Evolutionary conservation across 441 rosid species (phyloP).

Genomic region (Populus hybrid): DNA sequence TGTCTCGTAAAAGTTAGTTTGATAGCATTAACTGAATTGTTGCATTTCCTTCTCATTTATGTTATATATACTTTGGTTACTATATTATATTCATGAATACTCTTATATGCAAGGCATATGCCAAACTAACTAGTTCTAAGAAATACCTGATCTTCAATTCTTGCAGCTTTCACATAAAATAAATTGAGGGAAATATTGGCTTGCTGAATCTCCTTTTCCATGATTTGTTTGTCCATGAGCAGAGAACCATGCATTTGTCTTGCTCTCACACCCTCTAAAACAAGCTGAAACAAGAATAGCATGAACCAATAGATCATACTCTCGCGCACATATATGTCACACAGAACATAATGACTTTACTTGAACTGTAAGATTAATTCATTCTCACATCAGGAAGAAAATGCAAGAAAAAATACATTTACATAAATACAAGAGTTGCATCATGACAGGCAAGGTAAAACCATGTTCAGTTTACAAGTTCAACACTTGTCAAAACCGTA

Average conservation of each 20-base stretch:
- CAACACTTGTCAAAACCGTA: neutral
- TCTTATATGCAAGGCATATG: neutral
- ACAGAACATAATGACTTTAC: neutral
- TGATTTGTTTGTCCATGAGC: slow-evolving; percentile 49
- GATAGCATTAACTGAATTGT: neutral
- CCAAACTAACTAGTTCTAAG: neutral
- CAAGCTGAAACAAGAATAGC: slow-evolving; percentile 59
- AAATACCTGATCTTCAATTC: slow-evolving; percentile 90
- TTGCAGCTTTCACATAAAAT: slow-evolving; percentile 57
- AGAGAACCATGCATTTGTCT: slow-evolving; percentile 71
- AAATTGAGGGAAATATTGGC: slow-evolving; percentile 62
- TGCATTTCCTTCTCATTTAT: neutral
- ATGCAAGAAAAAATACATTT: neutral
- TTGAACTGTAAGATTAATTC: neutral
- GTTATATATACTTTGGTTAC: neutral
- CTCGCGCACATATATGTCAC: neutral
- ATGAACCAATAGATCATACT: slow-evolving; percentile 19
- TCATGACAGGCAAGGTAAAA: neutral
- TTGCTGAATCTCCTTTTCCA: slow-evolving; percentile 73
- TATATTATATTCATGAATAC: no score
- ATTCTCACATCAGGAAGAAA: neutral
- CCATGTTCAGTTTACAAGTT: neutral
- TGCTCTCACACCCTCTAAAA: slow-evolving; percentile 74
- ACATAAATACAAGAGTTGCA: neutral
- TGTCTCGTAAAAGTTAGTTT: neutral